phyloP scores from a whole-genome alignment of 1,139 yeast species.

The Sugiyamaella xylanicola region DNA sequence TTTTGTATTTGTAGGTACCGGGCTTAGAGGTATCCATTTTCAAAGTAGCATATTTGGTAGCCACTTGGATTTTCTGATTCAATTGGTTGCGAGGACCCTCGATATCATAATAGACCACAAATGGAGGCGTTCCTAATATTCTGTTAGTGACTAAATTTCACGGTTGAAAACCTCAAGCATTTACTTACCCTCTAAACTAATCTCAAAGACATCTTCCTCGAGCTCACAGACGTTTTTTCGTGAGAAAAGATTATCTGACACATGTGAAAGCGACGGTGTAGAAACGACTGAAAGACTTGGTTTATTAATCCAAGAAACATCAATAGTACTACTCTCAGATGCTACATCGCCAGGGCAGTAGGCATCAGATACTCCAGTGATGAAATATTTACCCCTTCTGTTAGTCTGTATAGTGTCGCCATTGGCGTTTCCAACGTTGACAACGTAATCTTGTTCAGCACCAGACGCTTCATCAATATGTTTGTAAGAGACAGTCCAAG shows the following conservation, averaged over 20 bases:
- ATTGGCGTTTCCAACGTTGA: conserved; percentile 32
- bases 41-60: conserved; percentile 53
- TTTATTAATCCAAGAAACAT: conserved; percentile 47
- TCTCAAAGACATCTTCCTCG: conserved; percentile 53
- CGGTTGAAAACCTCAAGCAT: neutral
- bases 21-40: conserved; percentile 42
- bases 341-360: conserved; percentile 67
- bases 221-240: conserved; percentile 52
- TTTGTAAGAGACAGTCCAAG: conserved; percentile 51
- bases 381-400: conserved; percentile 64
- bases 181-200: conserved; percentile 48
- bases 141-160: conserved; percentile 21
- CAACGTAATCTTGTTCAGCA: conserved; percentile 22
- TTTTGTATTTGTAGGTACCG: conserved; percentile 65
- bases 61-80: conserved; percentile 49
- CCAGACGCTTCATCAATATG: conserved; percentile 26
- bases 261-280: conserved; percentile 36
- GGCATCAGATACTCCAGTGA: conserved; percentile 62
- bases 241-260: conserved; percentile 34
- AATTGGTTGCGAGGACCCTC: conserved; percentile 58
- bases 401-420: conserved; percentile 46
- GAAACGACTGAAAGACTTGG: conserved; percentile 54
- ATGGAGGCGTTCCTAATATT: conserved; percentile 58
- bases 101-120: conserved; percentile 67
- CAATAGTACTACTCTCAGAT: conserved; percentile 30